Percentiles rank a stretch among this genome's conserved stretches.
Evolutionary conservation across 345 rosid species (phyloP).

Genomic region (Eucalyptus grandis): DNA sequence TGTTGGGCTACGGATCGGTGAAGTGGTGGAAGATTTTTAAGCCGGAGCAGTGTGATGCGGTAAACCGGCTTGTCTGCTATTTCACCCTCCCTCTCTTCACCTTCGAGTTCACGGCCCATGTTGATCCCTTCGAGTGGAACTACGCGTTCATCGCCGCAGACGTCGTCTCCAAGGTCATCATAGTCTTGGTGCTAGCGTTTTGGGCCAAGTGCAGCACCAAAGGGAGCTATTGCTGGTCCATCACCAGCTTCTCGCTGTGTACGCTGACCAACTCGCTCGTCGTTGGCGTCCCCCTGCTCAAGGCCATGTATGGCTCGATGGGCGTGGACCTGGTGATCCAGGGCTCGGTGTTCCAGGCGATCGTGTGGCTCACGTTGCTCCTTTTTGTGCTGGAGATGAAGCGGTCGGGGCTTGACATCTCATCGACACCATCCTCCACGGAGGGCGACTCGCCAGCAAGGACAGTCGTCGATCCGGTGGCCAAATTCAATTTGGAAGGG

Average conservation of each 20-base stretch:
- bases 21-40: slow-evolving; percentile 84
- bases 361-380: slow-evolving; percentile 68
- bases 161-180: slow-evolving; percentile 55
- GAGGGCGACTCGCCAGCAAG: background rate
- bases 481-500: background rate
- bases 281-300: slow-evolving; percentile 71
- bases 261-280: slow-evolving; percentile 76
- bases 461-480: background rate
- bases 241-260: slow-evolving; percentile 74
- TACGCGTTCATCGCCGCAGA: slow-evolving; percentile 64
- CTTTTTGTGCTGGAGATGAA: slow-evolving; percentile 62
- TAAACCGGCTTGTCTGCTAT: slow-evolving; percentile 63
- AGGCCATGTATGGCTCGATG: slow-evolving; percentile 69
- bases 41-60: slow-evolving; percentile 67
- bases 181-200: slow-evolving; percentile 40
- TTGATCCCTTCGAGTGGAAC: slow-evolving; percentile 78
- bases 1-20: slow-evolving; percentile 88
- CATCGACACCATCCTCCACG: background rate
- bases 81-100: slow-evolving; percentile 87
- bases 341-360: slow-evolving; percentile 61
- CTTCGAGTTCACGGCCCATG: slow-evolving; percentile 70
- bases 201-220: slow-evolving; percentile 77
- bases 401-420: slow-evolving; percentile 5
- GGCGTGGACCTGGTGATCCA: slow-evolving; percentile 89
- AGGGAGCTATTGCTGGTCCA: slow-evolving; percentile 83